Conservation (phyloP, 2,329 filamentous ascomycete genomes). For the Hansfordia pulvinata region DNA sequence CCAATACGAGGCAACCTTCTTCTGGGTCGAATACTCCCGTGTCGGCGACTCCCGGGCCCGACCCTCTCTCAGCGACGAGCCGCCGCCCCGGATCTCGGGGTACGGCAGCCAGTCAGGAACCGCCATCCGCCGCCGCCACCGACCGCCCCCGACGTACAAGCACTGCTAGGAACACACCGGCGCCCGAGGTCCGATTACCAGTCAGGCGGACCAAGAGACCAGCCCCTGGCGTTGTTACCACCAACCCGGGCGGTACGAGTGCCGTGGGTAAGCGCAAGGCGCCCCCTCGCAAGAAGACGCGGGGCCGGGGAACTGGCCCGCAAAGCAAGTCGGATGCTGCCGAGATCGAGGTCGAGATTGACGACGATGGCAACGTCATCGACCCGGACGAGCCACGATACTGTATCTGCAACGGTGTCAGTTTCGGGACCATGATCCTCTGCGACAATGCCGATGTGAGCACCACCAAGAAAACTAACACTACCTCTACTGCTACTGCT, state of each 20-base stretch:
- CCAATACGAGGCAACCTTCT: too few species aligned
- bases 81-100: constrained; percentile 38
- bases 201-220: constrained; percentile 53
- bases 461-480: constrained; percentile 11
- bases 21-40: constrained; percentile 9
- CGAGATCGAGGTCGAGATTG: constrained; percentile 43
- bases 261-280: constrained; percentile 62
- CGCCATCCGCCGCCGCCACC: constrained; percentile 30
- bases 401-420: constrained; percentile 67
- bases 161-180: constrained; percentile 43
- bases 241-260: constrained; percentile 45
- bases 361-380: constrained; percentile 56
- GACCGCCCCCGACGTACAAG: constrained; percentile 42
- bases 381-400: constrained; percentile 66
- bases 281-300: constrained; percentile 51
- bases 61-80: constrained; percentile 15
- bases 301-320: constrained; percentile 29
- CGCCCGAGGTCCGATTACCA: constrained; percentile 27
- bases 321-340: constrained; percentile 25
- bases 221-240: constrained; percentile 58
- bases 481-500: constrained; percentile 4
- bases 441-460: constrained; percentile 69
- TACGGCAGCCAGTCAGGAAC: constrained; percentile 37
- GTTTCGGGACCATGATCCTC: constrained; percentile 71
- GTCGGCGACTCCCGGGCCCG: constrained; percentile 21